phyloP scores from a whole-genome alignment of 2,329 filamentous ascomycete species.

The Colletotrichum abscissum region DNA sequence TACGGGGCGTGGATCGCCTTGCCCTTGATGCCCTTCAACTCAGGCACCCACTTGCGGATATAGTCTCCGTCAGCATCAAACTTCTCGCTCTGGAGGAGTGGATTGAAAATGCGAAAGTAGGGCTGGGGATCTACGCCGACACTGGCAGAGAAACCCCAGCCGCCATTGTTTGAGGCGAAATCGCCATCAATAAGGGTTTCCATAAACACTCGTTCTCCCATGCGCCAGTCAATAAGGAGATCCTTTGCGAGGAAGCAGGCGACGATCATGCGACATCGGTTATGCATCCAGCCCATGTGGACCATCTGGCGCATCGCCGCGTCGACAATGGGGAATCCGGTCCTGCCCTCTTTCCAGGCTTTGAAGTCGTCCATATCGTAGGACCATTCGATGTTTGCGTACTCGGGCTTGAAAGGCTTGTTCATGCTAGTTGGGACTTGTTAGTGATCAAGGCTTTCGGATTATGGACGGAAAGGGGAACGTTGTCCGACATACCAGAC shows the following conservation, averaged over 20 bases:
- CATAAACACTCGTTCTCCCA: constrained; percentile 87
- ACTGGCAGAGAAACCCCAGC: constrained; percentile 68
- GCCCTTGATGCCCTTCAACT: constrained; percentile 72
- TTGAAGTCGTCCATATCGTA: constrained; percentile 76
- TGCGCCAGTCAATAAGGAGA: constrained; percentile 83
- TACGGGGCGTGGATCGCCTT: constrained; percentile 87
- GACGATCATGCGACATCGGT: constrained; percentile 85
- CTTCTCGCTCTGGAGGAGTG: constrained; percentile 84
- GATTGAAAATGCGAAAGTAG: constrained; percentile 93
- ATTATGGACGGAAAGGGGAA: neutral
- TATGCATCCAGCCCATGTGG: constrained; percentile 82
- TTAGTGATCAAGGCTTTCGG: neutral
- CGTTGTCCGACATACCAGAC: constrained; percentile 65
- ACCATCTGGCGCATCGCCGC: constrained; percentile 85
- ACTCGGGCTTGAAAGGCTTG: constrained; percentile 81
- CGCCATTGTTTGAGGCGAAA: constrained; percentile 80
- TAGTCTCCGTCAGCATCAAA: constrained; percentile 85
- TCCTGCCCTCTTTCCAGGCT: constrained; percentile 79
- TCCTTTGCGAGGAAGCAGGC: constrained; percentile 86
- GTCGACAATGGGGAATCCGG: constrained; percentile 86
- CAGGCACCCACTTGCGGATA: constrained; percentile 85
- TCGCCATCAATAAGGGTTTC: constrained; percentile 82
- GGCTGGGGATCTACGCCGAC: constrained; percentile 87
- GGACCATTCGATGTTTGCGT: constrained; percentile 85
- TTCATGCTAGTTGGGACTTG: constrained; percentile 56